phyloP scores from a whole-genome alignment of 1,284 basidiomycete species.

The Cryptococcus sp. region DNA sequence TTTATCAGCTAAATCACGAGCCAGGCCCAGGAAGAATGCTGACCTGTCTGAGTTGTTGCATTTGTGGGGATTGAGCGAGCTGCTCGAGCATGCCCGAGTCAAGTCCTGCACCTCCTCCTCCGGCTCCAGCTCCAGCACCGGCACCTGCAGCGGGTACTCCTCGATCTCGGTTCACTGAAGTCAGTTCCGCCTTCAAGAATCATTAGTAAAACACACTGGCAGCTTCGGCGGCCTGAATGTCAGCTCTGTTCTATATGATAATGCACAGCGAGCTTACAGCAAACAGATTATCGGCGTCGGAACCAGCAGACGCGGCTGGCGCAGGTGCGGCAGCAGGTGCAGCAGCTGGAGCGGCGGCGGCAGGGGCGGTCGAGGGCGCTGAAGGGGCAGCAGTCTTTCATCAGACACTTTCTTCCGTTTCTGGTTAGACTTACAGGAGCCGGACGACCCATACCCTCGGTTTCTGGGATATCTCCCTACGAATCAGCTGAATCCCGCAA shows the following conservation, averaged over 20 bases:
- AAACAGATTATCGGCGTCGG: slow-evolving; percentile 44
- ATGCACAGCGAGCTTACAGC: slow-evolving; percentile 32
- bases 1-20: neutral
- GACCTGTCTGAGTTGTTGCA: slow-evolving; percentile 60
- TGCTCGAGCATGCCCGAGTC: slow-evolving; percentile 30
- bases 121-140: slow-evolving; percentile 36
- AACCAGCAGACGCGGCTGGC: slow-evolving; percentile 26
- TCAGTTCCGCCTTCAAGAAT: neutral
- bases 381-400: no score
- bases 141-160: slow-evolving; percentile 42
- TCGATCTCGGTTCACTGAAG: slow-evolving; percentile 41
- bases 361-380: slow-evolving; percentile 38
- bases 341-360: slow-evolving; percentile 45
- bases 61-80: slow-evolving; percentile 60
- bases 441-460: slow-evolving; percentile 24
- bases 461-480: slow-evolving; percentile 41
- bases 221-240: slow-evolving; percentile 41
- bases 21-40: slow-evolving; percentile 5
- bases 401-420: no score
- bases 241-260: neutral
- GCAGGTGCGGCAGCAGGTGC: slow-evolving; percentile 37
- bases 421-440: slow-evolving; percentile 31
- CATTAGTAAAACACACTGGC: slow-evolving; percentile 24
- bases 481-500: slow-evolving; percentile 2
- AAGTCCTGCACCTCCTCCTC: slow-evolving; percentile 23